Base-by-base conservation (phyloP, 768 basidiomycete species). In the Lentinula aciculospora region DNA sequence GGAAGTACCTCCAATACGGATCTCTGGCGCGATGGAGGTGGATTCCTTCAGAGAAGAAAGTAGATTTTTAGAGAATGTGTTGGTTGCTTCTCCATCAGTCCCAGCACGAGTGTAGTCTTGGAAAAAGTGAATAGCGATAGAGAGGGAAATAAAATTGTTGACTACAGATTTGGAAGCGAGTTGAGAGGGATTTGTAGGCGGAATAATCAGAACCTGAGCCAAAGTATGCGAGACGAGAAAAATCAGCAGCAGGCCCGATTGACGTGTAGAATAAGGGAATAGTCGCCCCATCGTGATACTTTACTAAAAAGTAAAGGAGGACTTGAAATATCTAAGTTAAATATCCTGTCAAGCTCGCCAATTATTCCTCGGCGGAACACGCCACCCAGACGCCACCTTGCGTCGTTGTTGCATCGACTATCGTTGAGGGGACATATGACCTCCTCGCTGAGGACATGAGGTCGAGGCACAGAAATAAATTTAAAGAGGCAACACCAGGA, bases 71-170 rank as follows among this genome's bases (percentile, higher is more conserved):
- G 53, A 54, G 25, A 54, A 54, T 15, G n/a, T 44, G 53, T 54
- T 54, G 21, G 53, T 36, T 7, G 7, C 6, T 54, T 39, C 36
- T 13, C 53, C 53, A 0, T 54, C n/a, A 21, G 49, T 28, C 17
- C 40, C 53, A 4, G 17, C 27, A 21, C 53, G 39, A 15, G 53
- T 27, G 37, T 54, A 54, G 8, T 54, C 53, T 19, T 54, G 53
- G 10, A 54, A 54, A 15, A 39, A 54, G 29, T 54, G 53, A 13
- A 54, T 54, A 9, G 53, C 53, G 25, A 54, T 54, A 5, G 53
- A 54, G 13, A 54, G 37, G 15, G 53, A 54, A n/a, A 54, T 28
- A 19, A 54, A 54, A n/a, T 54, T 44, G 25, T 54, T 54, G 17
- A 19, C 53, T 4, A 54, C 40, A 31, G 53, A 17, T 15, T 54